Percentiles rank a stretch among this genome's conserved stretches.
phyloP scores from a whole-genome alignment of 1,139 yeast genomes.

The Yamadazyma diddensiae region DNA sequence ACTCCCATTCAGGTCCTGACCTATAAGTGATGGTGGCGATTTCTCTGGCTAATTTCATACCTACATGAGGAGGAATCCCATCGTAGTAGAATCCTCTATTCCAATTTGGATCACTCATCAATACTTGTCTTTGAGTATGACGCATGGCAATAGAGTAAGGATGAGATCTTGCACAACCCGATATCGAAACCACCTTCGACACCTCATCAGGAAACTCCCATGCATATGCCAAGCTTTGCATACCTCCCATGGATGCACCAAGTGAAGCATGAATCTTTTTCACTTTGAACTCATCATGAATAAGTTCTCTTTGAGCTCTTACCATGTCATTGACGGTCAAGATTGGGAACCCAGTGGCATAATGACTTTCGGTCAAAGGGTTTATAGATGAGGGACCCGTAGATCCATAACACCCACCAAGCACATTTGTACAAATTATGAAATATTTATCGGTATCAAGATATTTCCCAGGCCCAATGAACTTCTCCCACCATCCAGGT shows the following conservation, averaged over 20 bases:
- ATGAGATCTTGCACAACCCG: constrained; percentile 92
- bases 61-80: constrained; percentile 82
- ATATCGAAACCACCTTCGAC: constrained; percentile 66
- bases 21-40: constrained; percentile 93
- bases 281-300: constrained; percentile 61
- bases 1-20: constrained; percentile 97
- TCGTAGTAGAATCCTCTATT: constrained; percentile 84
- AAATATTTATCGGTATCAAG: constrained; percentile 80
- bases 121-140: constrained; percentile 87
- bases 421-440: constrained; percentile 82
- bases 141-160: constrained; percentile 94
- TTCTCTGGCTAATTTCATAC: constrained; percentile 92
- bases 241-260: constrained; percentile 97
- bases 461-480: constrained; percentile 80
- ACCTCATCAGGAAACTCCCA: constrained; percentile 80
- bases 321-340: constrained; percentile 87
- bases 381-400: constrained; percentile 88
- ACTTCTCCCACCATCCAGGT: constrained; percentile 96
- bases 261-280: constrained; percentile 69
- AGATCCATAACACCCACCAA: constrained; percentile 94
- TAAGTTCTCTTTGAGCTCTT: constrained; percentile 74
- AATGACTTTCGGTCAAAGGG: constrained; percentile 63
- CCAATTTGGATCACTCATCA: constrained; percentile 96
- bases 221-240: constrained; percentile 90
- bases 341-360: constrained; percentile 88